phyloP scores from a whole-genome alignment of 148 eudicot species.

The Silene conica region DNA sequence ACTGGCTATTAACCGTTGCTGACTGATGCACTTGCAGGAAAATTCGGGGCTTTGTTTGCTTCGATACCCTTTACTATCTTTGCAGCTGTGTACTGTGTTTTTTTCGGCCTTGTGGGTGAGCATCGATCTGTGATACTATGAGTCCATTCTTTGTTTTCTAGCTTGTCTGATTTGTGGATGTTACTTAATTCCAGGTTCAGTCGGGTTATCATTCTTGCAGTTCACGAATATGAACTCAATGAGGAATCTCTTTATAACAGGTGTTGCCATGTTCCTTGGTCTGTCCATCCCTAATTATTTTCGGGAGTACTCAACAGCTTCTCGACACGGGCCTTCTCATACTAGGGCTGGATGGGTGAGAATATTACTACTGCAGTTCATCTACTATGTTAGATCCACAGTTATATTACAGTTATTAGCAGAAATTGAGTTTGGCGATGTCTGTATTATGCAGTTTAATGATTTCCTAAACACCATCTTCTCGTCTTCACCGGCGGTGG shows the following conservation, averaged over 20 bases:
- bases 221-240: slow-evolving; percentile 98
- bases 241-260: slow-evolving; percentile 87
- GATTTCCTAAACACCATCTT: slow-evolving; percentile 88
- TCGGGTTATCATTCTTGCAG: slow-evolving; percentile 91
- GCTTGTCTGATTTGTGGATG: neutral
- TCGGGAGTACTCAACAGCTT: slow-evolving; percentile 62
- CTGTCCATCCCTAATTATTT: slow-evolving; percentile 91
- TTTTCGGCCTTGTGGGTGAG: slow-evolving; percentile 96
- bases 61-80: slow-evolving; percentile 96
- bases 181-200: slow-evolving; percentile 53
- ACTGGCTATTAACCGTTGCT: neutral
- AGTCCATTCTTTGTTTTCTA: neutral
- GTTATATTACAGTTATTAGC: too few species aligned
- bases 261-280: slow-evolving; percentile 86
- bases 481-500: slow-evolving; percentile 87
- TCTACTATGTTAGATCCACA: neutral
- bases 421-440: neutral
- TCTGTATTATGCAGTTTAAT: slow-evolving; percentile 66
- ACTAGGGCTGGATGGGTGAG: slow-evolving; percentile 95
- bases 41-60: slow-evolving; percentile 96
- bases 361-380: neutral
- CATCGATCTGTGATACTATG: neutral
- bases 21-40: slow-evolving; percentile 45
- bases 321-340: slow-evolving; percentile 91
- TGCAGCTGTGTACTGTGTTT: slow-evolving; percentile 82